These are phyloP conservation scores for Psilocybe subaeruginosa DNA, from an alignment of 768 basidiomycete genomes.

Conservation along the genomic window DNA sequence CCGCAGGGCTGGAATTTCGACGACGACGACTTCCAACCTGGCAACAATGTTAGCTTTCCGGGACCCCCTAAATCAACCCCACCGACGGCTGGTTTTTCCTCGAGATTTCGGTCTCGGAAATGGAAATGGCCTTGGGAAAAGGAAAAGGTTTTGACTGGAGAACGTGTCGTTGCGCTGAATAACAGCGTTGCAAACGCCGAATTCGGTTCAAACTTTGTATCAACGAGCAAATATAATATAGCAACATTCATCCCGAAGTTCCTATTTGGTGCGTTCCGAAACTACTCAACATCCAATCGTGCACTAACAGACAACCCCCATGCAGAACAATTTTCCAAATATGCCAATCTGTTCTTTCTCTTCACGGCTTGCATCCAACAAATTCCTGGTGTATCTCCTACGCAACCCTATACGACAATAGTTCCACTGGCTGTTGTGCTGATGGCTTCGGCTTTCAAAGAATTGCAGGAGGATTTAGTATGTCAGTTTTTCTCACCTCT, in stretches of 20 bases:
- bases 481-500: constrained; percentile 14
- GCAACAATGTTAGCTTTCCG: constrained; percentile 40
- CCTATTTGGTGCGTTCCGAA: constrained; percentile 67
- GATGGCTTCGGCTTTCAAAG: constrained; percentile 94
- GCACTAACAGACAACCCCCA: constrained; percentile 10
- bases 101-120: constrained; percentile 34
- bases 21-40: constrained; percentile 56
- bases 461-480: constrained; percentile 92
- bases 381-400: constrained; percentile 97
- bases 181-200: constrained; percentile 67
- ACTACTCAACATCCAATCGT: background rate
- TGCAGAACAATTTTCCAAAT: constrained; percentile 97
- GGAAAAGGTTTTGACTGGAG: constrained; percentile 64
- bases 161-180: constrained; percentile 84
- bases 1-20: constrained; percentile 79
- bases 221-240: constrained; percentile 94
- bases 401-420: constrained; percentile 94
- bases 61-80: constrained; percentile 45
- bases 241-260: constrained; percentile 92
- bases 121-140: constrained; percentile 91
- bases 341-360: constrained; percentile 97
- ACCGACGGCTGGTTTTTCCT: constrained; percentile 22
- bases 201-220: constrained; percentile 82
- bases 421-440: constrained; percentile 87
- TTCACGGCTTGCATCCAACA: constrained; percentile 98